Conservation (phyloP, 2,329 filamentous ascomycete species). For the Pyricularia sp. region DNA sequence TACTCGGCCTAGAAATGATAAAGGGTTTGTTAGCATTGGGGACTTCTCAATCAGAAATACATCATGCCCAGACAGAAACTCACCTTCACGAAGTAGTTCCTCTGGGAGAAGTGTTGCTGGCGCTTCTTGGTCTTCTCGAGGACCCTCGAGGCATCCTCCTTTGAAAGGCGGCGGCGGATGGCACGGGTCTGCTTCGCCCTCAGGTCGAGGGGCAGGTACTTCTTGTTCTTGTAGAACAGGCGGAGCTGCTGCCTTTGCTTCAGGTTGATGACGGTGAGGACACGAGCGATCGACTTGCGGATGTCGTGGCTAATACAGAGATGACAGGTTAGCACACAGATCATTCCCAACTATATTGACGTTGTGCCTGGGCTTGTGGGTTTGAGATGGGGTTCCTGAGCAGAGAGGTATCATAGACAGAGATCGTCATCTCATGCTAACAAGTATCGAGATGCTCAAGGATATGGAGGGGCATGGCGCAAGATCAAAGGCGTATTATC, state of each 20-base stretch:
- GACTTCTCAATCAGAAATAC: background rate
- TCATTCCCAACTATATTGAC: background rate
- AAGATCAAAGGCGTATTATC: background rate
- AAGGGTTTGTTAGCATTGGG: background rate
- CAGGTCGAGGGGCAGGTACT: constrained; percentile 97
- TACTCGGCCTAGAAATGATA: constrained; percentile 2
- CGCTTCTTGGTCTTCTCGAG: constrained; percentile 98
- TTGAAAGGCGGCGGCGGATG: constrained; percentile 89
- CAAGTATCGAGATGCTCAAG: background rate
- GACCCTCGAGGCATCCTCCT: constrained; percentile 75
- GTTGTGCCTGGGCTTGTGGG: background rate
- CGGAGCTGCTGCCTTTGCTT: constrained; percentile 98
- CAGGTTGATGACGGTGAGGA: constrained; percentile 99
- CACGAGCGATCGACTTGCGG: constrained; percentile 98
- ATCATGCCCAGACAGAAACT: background rate
- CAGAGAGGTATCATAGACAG: background rate
- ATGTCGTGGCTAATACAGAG: constrained; percentile 71
- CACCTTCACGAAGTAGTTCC: constrained; percentile 99
- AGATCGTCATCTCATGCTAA: background rate
- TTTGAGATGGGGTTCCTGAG: background rate
- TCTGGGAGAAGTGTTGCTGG: constrained; percentile 90
- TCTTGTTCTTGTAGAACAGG: constrained; percentile 99
- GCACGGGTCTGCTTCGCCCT: constrained; percentile 96
- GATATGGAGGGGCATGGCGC: background rate
- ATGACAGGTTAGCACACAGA: background rate